phyloP scores from a whole-genome alignment of 2,329 filamentous ascomycete species.

The Cladosporium sp. region DNA sequence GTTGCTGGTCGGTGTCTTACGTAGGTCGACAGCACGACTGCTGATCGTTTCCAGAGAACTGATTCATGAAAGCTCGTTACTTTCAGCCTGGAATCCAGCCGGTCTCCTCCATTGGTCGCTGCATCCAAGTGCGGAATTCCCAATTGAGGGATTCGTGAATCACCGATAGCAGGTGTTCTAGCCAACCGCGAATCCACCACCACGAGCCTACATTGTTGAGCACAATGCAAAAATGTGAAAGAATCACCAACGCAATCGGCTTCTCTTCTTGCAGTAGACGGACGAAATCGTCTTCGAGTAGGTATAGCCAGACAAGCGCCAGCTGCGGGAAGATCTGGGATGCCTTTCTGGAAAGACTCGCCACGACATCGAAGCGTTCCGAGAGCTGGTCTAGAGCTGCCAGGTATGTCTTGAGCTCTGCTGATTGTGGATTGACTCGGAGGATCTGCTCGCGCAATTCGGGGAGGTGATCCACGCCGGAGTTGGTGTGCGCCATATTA shows the following conservation, averaged over 20 bases:
- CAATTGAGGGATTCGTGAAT: background rate
- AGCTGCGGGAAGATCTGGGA: background rate
- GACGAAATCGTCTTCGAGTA: background rate
- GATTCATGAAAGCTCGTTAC: too few relatives aligned
- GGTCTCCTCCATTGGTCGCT: background rate
- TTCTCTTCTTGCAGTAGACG: background rate
- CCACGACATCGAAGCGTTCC: background rate
- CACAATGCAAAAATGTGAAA: background rate
- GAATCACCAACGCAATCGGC: background rate
- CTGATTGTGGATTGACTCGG: background rate
- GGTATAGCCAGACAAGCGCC: background rate
- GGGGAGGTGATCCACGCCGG: background rate
- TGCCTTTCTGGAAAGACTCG: background rate
- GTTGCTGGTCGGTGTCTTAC: too few relatives aligned
- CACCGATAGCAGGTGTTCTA: background rate
- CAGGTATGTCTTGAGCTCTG: background rate
- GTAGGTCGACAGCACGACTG: too few relatives aligned
- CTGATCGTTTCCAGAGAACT: too few relatives aligned
- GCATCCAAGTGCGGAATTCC: background rate
- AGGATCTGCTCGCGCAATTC: background rate
- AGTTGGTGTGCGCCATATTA: background rate
- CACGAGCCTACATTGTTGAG: background rate
- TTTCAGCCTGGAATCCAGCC: background rate
- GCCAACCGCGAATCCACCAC: background rate
- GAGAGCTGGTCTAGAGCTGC: background rate